These are phyloP conservation scores for Fusarium buxicola DNA, from an alignment of 2,329 filamentous ascomycete genomes.

Conservation along the genomic window DNA sequence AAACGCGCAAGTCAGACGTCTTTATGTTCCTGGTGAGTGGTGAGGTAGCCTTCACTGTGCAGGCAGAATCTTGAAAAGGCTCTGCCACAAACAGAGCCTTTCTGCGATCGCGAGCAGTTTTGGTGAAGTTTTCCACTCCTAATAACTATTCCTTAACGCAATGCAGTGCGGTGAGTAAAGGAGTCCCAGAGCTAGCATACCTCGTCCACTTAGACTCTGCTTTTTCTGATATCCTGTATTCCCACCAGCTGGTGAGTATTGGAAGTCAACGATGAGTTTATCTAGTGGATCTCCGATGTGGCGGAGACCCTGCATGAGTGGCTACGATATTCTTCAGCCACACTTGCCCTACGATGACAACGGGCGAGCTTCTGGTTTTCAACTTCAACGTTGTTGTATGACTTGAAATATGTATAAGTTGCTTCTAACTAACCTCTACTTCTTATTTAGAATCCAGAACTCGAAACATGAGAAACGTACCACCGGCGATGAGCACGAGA, in stretches of 20 bases:
- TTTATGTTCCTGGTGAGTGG: constrained; percentile 17
- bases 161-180: constrained; percentile 8
- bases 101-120: constrained; percentile 40
- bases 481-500: neutral
- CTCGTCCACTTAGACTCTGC: constrained; percentile 30
- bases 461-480: neutral
- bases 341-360: constrained; percentile 13
- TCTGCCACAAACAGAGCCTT: constrained; percentile 40
- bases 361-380: neutral
- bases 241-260: constrained; percentile 20
- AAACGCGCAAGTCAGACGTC: constrained; percentile 10
- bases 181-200: constrained; percentile 3
- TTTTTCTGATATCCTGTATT: constrained; percentile 27
- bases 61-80: constrained; percentile 40
- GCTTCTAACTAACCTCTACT: neutral
- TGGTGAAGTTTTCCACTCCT: constrained; percentile 18
- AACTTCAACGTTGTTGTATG: constrained; percentile 1
- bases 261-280: constrained; percentile 44
- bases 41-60: constrained; percentile 33
- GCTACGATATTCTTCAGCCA: constrained; percentile 30
- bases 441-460: neutral
- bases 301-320: constrained; percentile 30
- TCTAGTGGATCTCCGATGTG: constrained; percentile 40
- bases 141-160: constrained; percentile 2
- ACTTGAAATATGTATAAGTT: neutral